Base-by-base conservation (phyloP, 441 rosid genomes). In the Biscutella laevigata region DNA sequence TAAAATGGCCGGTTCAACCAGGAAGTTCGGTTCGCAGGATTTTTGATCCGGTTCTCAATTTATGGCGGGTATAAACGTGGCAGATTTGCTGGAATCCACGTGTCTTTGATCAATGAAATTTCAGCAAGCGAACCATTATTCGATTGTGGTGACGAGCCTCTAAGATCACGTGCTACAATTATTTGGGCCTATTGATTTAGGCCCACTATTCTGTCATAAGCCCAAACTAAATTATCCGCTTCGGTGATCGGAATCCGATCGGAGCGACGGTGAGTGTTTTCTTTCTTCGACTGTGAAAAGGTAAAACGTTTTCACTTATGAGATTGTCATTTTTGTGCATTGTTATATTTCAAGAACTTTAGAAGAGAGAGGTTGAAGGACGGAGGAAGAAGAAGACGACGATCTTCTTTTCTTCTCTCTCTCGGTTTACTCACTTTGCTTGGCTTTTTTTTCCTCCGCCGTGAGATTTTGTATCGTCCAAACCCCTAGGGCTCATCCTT, bases 91-190 rank as follows among this genome's bases (percentile, higher is more conserved):
- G 39, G 3, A 9, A 12, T 38, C 41, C 94, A 86, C 94, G 94
- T 72, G 1, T 45, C 25, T 42, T 21, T n/a, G 50, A 65, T 95
- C 95, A 89, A 86, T 86, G 44, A 68, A 75, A 84, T 67, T 78
- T 65, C 28, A 66, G 71, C 53, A 37, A 38, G 37, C 33, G 50
- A 51, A 7, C 36, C 19, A 4, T 26, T 14, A 13, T 41, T 29
- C 9, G 25, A 10, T 39, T 39, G 2, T 14, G 2, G 1, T 30
- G 56, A 68, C 72, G 68, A 64, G 55, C 60, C 22, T 0, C 2
- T 0, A 3, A 6, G 0, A 5, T 2, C 57, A 60, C 66, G 67
- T 58, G 66, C 25, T 7, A n/a, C n/a, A 1, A 1, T 11, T 7
- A 13, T 17, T 7, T 67, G 53, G 67, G 62, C 58, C 38, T 21